Percentiles rank a stretch among this genome's conserved stretches.
Conservation (phyloP, 2,329 filamentous ascomycete species). For the Magnaporthiopsis poae region DNA sequence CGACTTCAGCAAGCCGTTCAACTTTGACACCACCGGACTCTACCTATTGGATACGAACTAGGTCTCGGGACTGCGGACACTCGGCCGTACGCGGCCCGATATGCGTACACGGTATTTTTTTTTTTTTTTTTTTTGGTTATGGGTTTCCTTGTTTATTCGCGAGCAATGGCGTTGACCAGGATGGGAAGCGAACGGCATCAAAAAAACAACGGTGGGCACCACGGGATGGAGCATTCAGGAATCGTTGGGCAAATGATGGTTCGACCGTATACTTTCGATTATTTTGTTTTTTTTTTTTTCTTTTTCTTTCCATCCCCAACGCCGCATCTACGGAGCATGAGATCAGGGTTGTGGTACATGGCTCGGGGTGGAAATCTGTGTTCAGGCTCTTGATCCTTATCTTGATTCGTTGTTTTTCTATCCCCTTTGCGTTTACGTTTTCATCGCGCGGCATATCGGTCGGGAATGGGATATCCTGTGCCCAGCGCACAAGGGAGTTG, state of each 20-base stretch:
- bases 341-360: too few relatives aligned
- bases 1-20: slow-evolving; percentile 44
- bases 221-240: not conserved
- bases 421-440: slow-evolving; percentile 4
- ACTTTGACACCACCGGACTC: slow-evolving; percentile 32
- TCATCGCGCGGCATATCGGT: not conserved
- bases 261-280: not conserved
- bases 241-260: not conserved
- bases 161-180: not conserved
- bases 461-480: slow-evolving; percentile 3
- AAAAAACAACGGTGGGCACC: not conserved
- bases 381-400: not conserved
- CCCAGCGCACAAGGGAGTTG: not conserved
- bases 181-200: not conserved
- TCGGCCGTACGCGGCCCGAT: not conserved
- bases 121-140: not conserved
- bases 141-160: not conserved
- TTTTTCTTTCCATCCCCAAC: not conserved
- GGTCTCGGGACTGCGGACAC: not conserved
- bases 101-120: not conserved
- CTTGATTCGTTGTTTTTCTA: not conserved
- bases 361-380: not conserved
- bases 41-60: slow-evolving; percentile 28
- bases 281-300: not conserved
- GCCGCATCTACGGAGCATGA: not conserved